These are phyloP conservation scores for Trichoderma sp. DNA, from an alignment of 2,329 filamentous ascomycete genomes.

Conservation along the genomic window DNA sequence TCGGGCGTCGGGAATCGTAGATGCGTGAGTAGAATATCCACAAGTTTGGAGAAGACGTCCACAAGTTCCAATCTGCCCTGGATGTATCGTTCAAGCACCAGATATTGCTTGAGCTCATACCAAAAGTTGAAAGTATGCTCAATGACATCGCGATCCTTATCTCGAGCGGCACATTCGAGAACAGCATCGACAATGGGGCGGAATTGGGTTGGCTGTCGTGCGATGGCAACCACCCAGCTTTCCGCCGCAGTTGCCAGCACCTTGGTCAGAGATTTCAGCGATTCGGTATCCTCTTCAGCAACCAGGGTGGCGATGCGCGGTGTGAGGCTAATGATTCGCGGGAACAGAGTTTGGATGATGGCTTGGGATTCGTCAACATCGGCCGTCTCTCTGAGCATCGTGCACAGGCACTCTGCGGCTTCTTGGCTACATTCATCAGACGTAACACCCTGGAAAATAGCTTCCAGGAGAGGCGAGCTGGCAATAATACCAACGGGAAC, in stretches of 20 bases:
- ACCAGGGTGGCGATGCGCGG: slow-evolving; percentile 76
- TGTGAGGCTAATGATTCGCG: slow-evolving; percentile 74
- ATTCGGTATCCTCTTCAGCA: slow-evolving; percentile 80
- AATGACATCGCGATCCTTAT: slow-evolving; percentile 88
- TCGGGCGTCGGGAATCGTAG: slow-evolving; percentile 84
- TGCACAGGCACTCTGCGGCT: slow-evolving; percentile 89
- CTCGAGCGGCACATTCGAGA: slow-evolving; percentile 86
- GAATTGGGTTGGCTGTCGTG: slow-evolving; percentile 80
- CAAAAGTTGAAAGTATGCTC: slow-evolving; percentile 95
- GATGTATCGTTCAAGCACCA: slow-evolving; percentile 88
- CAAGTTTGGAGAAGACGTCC: slow-evolving; percentile 84
- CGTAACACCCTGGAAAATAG: slow-evolving; percentile 77
- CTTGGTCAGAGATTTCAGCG: slow-evolving; percentile 85
- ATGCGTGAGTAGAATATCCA: slow-evolving; percentile 90
- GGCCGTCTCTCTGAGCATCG: slow-evolving; percentile 86
- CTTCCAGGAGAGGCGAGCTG: slow-evolving; percentile 79
- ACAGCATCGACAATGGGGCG: slow-evolving; percentile 84
- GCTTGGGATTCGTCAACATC: slow-evolving; percentile 90
- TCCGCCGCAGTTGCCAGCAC: slow-evolving; percentile 93
- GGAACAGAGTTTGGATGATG: slow-evolving; percentile 81
- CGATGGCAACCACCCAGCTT: slow-evolving; percentile 90
- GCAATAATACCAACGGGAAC: slow-evolving; percentile 83
- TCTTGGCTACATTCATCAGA: slow-evolving; percentile 80
- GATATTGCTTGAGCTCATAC: slow-evolving; percentile 97
- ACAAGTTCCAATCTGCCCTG: slow-evolving; percentile 76